Evolutionary conservation across 306 rosid genomes (phyloP).

Genomic region (Mimosa bimucronata): DNA sequence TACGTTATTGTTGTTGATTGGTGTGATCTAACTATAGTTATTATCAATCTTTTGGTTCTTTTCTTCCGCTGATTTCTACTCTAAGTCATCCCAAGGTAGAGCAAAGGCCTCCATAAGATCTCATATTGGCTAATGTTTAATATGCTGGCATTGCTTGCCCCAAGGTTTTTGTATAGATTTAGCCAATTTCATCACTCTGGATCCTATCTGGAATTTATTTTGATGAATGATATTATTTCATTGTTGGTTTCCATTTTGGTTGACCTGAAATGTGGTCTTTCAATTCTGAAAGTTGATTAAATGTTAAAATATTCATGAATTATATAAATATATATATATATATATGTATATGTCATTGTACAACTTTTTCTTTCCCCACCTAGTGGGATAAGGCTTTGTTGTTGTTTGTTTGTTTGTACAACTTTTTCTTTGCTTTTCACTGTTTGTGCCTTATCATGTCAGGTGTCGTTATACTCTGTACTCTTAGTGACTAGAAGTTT

Average conservation of each 20-base stretch:
- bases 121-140: neutral
- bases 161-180: constrained; percentile 2
- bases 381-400: no score
- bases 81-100: constrained; percentile 2
- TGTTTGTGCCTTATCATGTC: neutral
- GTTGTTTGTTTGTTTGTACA: no score
- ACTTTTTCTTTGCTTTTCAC: no score
- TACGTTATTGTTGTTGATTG: constrained; percentile 31
- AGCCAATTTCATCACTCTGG: neutral
- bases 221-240: neutral
- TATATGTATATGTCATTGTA: neutral
- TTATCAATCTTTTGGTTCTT: constrained; percentile 14
- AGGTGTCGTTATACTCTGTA: neutral
- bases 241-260: neutral
- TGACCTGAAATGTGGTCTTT: neutral
- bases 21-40: neutral
- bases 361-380: neutral
- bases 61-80: neutral
- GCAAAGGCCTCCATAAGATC: neutral
- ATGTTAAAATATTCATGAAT: neutral
- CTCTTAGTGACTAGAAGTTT: neutral
- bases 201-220: constrained; percentile 4
- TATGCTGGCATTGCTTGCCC: constrained; percentile 20
- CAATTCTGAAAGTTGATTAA: neutral
- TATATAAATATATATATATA: neutral